phyloP scores from a whole-genome alignment of 257 asterid species.

The Handroanthus guayacan region DNA sequence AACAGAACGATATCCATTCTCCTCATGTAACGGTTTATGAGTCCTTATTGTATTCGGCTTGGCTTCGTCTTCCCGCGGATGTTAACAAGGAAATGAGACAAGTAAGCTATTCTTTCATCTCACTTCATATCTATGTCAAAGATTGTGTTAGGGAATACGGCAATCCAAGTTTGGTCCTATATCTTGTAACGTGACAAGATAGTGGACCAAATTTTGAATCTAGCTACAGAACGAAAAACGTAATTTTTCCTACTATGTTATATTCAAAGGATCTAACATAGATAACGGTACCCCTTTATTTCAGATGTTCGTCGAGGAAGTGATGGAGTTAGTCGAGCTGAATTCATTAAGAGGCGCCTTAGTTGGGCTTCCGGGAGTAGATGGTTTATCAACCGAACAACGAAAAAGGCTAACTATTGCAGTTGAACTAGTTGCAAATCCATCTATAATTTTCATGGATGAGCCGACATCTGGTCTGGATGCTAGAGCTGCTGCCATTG shows the following conservation, averaged over 20 bases:
- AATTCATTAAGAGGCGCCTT: conserved; percentile 50
- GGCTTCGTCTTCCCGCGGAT: conserved; percentile 72
- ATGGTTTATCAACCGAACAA: conserved; percentile 73
- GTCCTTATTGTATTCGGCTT: conserved; percentile 69
- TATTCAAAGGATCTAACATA: not conserved
- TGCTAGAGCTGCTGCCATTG: conserved; percentile 80
- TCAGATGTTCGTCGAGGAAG: conserved; percentile 82
- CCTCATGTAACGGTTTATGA: conserved; percentile 74
- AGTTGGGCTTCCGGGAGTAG: conserved; percentile 75
- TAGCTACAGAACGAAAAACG: no score
- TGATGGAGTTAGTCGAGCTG: conserved; percentile 75
- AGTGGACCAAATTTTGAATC: no score
- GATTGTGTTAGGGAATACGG: not conserved
- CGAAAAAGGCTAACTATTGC: conserved; percentile 76
- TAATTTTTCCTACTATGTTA: no score
- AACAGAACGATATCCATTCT: conserved; percentile 76
- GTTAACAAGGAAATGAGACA: conserved; percentile 52
- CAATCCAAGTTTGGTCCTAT: no score
- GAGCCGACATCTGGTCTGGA: conserved; percentile 80
- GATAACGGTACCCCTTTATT: not conserved
- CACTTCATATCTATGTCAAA: not conserved
- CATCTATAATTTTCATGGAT: conserved; percentile 80
- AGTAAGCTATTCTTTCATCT: conserved; percentile 40
- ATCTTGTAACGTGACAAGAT: no score
- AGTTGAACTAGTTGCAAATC: conserved; percentile 71